Evolutionary conservation across 2,329 filamentous ascomycete species (phyloP).

Genomic region (Cercospora nicotianae): DNA sequence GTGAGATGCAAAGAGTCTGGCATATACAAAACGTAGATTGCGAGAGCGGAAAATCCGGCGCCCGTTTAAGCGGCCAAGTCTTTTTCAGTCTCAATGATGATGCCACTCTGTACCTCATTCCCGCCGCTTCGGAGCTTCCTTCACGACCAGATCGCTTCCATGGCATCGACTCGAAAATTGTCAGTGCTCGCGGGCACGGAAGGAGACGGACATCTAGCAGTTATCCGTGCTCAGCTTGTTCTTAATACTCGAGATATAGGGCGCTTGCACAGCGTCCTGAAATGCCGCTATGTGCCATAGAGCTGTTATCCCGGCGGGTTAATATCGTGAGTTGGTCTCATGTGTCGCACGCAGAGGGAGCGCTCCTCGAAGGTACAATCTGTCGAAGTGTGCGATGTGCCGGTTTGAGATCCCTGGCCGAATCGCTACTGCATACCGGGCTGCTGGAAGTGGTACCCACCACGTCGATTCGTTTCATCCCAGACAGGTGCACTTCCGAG

Average conservation of each 20-base stretch:
- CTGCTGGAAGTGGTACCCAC: slow-evolving; percentile 21
- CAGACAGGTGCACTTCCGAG: background rate
- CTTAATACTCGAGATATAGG: background rate
- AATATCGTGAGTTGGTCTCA: background rate
- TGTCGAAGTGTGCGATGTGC: background rate
- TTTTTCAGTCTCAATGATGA: background rate
- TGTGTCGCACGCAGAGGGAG: background rate
- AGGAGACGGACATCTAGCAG: background rate
- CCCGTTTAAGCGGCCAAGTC: background rate
- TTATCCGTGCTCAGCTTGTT: background rate
- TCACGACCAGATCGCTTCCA: background rate
- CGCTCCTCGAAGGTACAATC: background rate
- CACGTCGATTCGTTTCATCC: slow-evolving; percentile 6
- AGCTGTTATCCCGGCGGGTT: background rate
- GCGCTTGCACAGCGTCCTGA: background rate
- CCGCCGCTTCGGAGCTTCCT: background rate
- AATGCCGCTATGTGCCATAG: background rate
- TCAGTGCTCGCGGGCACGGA: background rate
- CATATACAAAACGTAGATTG: slow-evolving; percentile 1
- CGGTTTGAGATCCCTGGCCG: slow-evolving; percentile 13
- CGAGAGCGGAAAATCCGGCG: background rate
- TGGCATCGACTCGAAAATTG: background rate
- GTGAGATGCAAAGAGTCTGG: slow-evolving; percentile 22
- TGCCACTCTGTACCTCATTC: background rate
- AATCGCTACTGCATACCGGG: slow-evolving; percentile 19